phyloP scores from a whole-genome alignment of 192 early-diverging fungal species.

The Coemansia umbellata region DNA sequence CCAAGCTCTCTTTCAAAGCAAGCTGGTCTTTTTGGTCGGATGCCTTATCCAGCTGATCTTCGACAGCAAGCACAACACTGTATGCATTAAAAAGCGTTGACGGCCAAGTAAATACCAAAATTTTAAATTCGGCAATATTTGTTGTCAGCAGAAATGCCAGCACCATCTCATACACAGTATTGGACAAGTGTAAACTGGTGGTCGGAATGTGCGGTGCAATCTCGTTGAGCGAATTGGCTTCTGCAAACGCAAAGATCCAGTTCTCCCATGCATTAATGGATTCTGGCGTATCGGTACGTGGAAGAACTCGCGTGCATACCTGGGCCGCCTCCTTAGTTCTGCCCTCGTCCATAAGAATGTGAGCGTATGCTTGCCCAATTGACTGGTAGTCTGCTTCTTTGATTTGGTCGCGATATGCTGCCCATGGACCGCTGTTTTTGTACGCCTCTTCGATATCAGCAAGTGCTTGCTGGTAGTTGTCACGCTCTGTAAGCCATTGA shows the following conservation, averaged over 20 bases:
- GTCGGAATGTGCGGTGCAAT: constrained; percentile 78
- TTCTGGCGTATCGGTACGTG: constrained; percentile 24
- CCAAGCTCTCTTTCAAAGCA: constrained; percentile 67
- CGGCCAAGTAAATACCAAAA: constrained; percentile 77
- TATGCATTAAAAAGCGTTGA: constrained; percentile 67
- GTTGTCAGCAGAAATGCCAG: constrained; percentile 55
- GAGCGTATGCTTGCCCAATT: constrained; percentile 80
- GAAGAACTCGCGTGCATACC: constrained; percentile 71
- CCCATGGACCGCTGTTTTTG: constrained; percentile 52
- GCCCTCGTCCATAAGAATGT: constrained; percentile 67
- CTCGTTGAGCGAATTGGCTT: constrained; percentile 66
- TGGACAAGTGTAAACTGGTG: constrained; percentile 65
- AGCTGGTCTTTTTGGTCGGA: constrained; percentile 24
- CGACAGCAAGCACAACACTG: constrained; percentile 72
- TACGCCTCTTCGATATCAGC: constrained; percentile 58
- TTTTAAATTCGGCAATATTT: constrained; percentile 43
- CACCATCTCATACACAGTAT: constrained; percentile 84
- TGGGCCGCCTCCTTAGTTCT: constrained; percentile 66
- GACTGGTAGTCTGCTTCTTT: constrained; percentile 58
- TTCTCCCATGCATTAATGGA: constrained; percentile 68
- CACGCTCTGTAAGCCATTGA: constrained; percentile 84
- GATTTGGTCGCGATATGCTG: constrained; percentile 40
- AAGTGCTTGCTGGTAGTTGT: constrained; percentile 78
- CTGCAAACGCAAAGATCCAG: constrained; percentile 88
- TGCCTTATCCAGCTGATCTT: constrained; percentile 52